Evolutionary conservation across 495 filamentous ascomycete genomes (phyloP), one percentile per base, ranked within the genome.

Genomic region (Lophiostoma macrostomum): DNA sequence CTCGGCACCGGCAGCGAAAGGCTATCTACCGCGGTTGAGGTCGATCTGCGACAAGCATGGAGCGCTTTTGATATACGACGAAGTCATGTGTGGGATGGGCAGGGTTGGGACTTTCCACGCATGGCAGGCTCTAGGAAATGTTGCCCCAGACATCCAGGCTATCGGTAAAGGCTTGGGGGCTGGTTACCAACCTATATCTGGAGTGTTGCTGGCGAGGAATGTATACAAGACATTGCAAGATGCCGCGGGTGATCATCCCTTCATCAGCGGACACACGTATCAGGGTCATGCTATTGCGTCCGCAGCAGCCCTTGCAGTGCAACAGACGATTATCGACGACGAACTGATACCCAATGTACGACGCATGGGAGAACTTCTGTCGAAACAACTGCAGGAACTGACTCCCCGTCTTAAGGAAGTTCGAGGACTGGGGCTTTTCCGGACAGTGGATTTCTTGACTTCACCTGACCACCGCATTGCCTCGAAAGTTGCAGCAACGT

Each of bases 351-450:
- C 72, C 28, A 80, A 80, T 57, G 74, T 76, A 19, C 48, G 53
- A 6, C 41, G 27, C 4, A 77, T 80, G 73, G 79, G 78, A 0
- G 39, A 30, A 23, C 67, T 74, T 25, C 57, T 82, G 28, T 74
- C 70, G 34, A 24, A 56, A 22, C 45, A 53, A 8, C 70, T 87
- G 13, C 65, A 64, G n/a, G 57, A 67, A 49, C 32, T 77, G 80
- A 57, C 75, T 75, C 7, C 69, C 82, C 29, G 82, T 88, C 10
- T 22, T 2, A 84, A 82, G 11, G 73, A 85, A 60, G 80, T 88
- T 50, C 74, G 84, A 7, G 84, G 84, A 4, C 73, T 73, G 11
- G 83, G 84, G 0, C 67, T 87, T 11, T 86, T 87, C 64, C 84
- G 80, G 80, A 82, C 74, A 4, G 58, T 84, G 10, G 80, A 84